Conservation (phyloP, 805 yeast genomes). For the Lachancea sp. region DNA sequence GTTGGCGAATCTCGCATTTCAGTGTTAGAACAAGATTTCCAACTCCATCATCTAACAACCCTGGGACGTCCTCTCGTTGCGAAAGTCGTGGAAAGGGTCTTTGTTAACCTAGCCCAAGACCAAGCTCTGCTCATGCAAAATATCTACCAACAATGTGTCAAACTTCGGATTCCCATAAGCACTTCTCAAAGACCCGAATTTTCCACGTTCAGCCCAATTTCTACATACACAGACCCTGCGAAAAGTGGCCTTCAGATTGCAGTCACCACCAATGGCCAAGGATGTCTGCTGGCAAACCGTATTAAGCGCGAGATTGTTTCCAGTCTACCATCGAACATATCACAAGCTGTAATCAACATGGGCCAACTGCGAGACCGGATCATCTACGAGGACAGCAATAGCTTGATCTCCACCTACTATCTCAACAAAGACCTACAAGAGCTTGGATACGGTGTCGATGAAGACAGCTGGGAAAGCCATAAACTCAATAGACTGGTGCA, state of each 20-base stretch:
- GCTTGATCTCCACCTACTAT: conserved; percentile 6
- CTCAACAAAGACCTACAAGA: conserved; percentile 18
- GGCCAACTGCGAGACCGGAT: conserved; percentile 58
- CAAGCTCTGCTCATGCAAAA: conserved; percentile 30
- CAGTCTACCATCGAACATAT: conserved; percentile 63
- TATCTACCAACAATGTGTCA: conserved; percentile 47
- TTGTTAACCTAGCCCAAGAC: conserved; percentile 44
- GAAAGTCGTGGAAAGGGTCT: conserved; percentile 66
- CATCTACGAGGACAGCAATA: conserved; percentile 42
- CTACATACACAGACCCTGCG: conserved; percentile 63
- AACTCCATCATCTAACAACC: conserved; percentile 40
- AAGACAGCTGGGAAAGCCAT: conserved; percentile 58
- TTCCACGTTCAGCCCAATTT: conserved; percentile 70
- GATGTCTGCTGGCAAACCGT: conserved; percentile 79
- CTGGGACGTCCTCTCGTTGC: conserved; percentile 61
- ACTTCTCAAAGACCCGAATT: conserved; percentile 65
- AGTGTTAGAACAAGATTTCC: conserved; percentile 33
- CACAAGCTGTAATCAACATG: conserved; percentile 58
- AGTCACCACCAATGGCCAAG: conserved; percentile 80
- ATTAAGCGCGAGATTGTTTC: conserved; percentile 67
- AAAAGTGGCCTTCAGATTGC: conserved; percentile 61
- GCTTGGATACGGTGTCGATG: conserved; percentile 45
- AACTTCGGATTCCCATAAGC: conserved; percentile 73
- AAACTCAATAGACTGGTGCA: conserved; percentile 55
- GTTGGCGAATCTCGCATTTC: conserved; percentile 26